These are phyloP conservation scores for Rhizopogon parksii DNA, from an alignment of 1,284 basidiomycete species.

Conservation along the genomic window DNA sequence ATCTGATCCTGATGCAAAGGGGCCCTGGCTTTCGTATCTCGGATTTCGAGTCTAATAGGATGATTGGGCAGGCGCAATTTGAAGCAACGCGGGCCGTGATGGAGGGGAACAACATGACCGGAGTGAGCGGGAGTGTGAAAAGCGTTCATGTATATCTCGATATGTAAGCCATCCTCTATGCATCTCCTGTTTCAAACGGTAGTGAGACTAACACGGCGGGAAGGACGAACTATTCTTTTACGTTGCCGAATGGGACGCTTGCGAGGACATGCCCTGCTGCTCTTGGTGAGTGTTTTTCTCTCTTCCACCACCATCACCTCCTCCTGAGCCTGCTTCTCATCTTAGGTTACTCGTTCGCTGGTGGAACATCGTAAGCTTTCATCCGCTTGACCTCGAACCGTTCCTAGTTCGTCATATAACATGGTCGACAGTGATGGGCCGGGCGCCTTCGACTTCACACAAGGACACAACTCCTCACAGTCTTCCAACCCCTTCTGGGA, in stretches of 20 bases:
- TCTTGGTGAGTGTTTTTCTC: constrained; percentile 44
- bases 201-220: not conserved
- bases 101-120: constrained; percentile 35
- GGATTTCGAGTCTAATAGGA: constrained; percentile 64
- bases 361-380: constrained; percentile 64
- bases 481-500: constrained; percentile 79
- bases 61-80: constrained; percentile 64
- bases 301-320: not conserved
- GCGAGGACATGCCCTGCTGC: constrained; percentile 75
- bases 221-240: constrained; percentile 62
- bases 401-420: not conserved
- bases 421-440: constrained; percentile 57
- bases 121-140: constrained; percentile 53
- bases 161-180: constrained; percentile 42
- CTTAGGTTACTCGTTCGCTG: constrained; percentile 66
- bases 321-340: constrained; percentile 3
- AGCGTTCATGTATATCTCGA: constrained; percentile 62
- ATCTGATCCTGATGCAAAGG: constrained; percentile 26
- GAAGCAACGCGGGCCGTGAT: constrained; percentile 59
- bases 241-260: constrained; percentile 57
- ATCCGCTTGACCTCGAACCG: not conserved
- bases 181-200: not conserved
- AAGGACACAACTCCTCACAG: constrained; percentile 62
- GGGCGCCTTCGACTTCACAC: constrained; percentile 75
- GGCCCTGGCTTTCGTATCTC: constrained; percentile 68